Percentiles rank a stretch among this genome's conserved stretches.
Conservation (phyloP, 1,284 basidiomycete genomes). For the Puccinia triticina region DNA sequence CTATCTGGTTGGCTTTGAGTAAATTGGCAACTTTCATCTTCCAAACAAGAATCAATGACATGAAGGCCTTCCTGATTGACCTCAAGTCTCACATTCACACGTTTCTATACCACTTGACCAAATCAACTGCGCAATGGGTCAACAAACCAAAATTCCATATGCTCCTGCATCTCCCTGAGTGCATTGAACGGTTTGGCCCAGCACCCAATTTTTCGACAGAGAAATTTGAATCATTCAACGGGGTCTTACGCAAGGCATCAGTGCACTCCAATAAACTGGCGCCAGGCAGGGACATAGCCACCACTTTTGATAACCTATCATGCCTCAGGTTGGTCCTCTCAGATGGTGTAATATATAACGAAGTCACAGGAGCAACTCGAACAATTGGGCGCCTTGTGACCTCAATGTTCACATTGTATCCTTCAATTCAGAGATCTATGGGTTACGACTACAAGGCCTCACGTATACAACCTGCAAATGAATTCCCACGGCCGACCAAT, state of each 20-base stretch:
- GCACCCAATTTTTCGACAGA: not conserved
- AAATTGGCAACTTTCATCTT: not conserved
- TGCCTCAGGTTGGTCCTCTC: constrained; percentile 56
- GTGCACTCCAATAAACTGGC: no score
- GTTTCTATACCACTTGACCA: not conserved
- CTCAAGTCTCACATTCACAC: not conserved
- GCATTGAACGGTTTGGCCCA: not conserved
- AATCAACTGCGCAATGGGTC: not conserved
- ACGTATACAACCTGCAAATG: no score
- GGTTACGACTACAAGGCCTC: no score
- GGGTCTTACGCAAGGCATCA: no score
- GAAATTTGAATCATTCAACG: no score
- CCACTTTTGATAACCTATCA: no score
- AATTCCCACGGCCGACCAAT: no score
- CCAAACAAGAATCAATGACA: not conserved
- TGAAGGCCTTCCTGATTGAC: not conserved
- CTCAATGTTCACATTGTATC: no score
- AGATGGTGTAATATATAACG: constrained; percentile 57
- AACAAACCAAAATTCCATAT: constrained; percentile 8
- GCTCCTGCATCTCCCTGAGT: not conserved
- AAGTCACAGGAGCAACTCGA: no score
- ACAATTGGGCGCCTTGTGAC: no score
- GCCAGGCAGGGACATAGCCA: no score
- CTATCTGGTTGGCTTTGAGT: not conserved
- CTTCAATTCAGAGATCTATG: no score